Conservation (phyloP, 805 yeast genomes). For the Wilhelminamyces savonicus region DNA sequence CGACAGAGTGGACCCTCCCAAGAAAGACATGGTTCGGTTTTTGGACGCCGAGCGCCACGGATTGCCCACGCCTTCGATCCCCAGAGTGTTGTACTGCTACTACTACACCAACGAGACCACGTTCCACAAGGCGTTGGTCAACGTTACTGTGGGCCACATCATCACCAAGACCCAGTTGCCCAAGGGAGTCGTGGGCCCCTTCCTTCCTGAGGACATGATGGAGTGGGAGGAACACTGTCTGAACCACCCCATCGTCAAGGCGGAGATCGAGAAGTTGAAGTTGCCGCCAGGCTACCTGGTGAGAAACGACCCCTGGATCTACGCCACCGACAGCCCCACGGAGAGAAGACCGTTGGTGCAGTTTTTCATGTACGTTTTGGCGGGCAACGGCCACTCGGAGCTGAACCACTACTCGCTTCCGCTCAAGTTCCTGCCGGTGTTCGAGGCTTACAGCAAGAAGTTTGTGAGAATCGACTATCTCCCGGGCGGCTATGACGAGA, state of each 20-base stretch:
- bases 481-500: conserved; percentile 66
- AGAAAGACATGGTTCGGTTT: conserved; percentile 60
- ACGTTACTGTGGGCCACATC: conserved; percentile 56
- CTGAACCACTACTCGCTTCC: conserved; percentile 75
- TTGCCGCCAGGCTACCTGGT: conserved; percentile 52
- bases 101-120: conserved; percentile 50
- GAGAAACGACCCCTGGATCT: conserved; percentile 78
- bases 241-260: conserved; percentile 51
- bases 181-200: conserved; percentile 64
- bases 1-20: conserved; percentile 75
- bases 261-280: conserved; percentile 62
- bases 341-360: conserved; percentile 61
- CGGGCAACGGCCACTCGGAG: conserved; percentile 57
- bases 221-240: conserved; percentile 47
- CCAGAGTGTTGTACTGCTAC: conserved; percentile 64
- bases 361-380: conserved; percentile 68
- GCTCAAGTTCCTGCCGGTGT: conserved; percentile 67
- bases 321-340: conserved; percentile 65
- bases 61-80: conserved; percentile 46
- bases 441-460: conserved; percentile 53
- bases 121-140: conserved; percentile 68
- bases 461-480: conserved; percentile 68
- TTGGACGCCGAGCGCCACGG: conserved; percentile 58
- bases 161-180: conserved; percentile 52
- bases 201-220: conserved; percentile 57